Conservation (phyloP, 129 eudicot genomes). For the Lactuca sativa region DNA sequence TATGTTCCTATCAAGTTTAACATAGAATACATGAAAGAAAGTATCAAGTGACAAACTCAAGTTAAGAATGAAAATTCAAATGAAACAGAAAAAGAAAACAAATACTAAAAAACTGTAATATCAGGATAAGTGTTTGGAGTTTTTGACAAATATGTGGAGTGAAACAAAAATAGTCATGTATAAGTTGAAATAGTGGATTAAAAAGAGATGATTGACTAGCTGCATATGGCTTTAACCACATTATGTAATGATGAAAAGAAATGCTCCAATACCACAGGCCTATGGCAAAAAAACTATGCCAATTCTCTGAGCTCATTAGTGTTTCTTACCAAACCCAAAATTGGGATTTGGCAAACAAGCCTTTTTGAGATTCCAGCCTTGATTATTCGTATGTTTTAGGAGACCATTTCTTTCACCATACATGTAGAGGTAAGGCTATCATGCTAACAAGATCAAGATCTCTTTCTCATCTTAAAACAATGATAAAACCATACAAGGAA, state of each 20-base stretch:
- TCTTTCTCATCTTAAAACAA: background rate
- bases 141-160: background rate
- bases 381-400: slow-evolving; percentile 39
- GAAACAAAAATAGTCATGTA: background rate
- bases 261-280: slow-evolving; percentile 75
- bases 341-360: slow-evolving; percentile 42
- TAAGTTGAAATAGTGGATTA: background rate
- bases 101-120: background rate
- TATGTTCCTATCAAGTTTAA: too few species aligned
- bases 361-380: slow-evolving; percentile 79
- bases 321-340: slow-evolving; percentile 48
- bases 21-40: too few species aligned
- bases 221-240: slow-evolving; percentile 14
- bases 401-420: slow-evolving; percentile 40
- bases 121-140: background rate
- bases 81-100: background rate
- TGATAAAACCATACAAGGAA: background rate
- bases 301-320: slow-evolving; percentile 69
- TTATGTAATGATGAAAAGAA: slow-evolving; percentile 30
- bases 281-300: slow-evolving; percentile 55
- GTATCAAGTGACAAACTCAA: background rate
- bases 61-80: background rate
- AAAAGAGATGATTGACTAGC: background rate
- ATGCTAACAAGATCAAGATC: slow-evolving; percentile 3
- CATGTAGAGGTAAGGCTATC: slow-evolving; percentile 15